These are phyloP conservation scores for Apiotrichum gamsii DNA, from an alignment of 1,284 basidiomycete genomes.

Conservation along the genomic window DNA sequence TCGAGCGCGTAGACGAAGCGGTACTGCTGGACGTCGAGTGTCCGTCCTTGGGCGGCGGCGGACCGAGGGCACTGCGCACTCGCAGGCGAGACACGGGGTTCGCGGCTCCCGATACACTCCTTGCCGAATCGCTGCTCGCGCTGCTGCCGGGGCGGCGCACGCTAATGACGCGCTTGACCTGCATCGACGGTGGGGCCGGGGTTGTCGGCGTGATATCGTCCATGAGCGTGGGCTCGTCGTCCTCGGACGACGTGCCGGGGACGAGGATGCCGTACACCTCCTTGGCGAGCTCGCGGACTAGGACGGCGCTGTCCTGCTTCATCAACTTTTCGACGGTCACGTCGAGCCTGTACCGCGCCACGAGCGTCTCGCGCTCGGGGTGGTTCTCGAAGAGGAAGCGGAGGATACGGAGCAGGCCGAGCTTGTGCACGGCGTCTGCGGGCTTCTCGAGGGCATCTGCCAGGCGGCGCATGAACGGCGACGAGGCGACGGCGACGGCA, in stretches of 20 bases:
- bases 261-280: conserved; percentile 35
- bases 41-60: background rate
- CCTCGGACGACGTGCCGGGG: conserved; percentile 13
- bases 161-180: conserved; percentile 3
- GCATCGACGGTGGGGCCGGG: background rate
- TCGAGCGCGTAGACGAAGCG: background rate
- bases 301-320: conserved; percentile 73
- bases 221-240: background rate
- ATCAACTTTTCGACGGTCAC: conserved; percentile 72
- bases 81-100: background rate
- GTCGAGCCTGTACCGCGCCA: conserved; percentile 69
- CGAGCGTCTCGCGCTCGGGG: conserved; percentile 72
- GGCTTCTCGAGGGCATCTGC: conserved; percentile 70
- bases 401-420: conserved; percentile 81
- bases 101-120: too few species aligned
- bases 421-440: conserved; percentile 75
- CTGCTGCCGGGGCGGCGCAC: conserved; percentile 1
- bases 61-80: background rate
- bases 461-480: conserved; percentile 79
- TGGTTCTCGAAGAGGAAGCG: conserved; percentile 81
- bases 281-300: conserved; percentile 65
- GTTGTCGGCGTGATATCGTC: background rate
- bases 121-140: too few species aligned
- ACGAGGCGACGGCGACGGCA: conserved; percentile 64
- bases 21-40: conserved; percentile 1